Conservation (phyloP, 306 rosid species). For the Malus sieversii region DNA sequence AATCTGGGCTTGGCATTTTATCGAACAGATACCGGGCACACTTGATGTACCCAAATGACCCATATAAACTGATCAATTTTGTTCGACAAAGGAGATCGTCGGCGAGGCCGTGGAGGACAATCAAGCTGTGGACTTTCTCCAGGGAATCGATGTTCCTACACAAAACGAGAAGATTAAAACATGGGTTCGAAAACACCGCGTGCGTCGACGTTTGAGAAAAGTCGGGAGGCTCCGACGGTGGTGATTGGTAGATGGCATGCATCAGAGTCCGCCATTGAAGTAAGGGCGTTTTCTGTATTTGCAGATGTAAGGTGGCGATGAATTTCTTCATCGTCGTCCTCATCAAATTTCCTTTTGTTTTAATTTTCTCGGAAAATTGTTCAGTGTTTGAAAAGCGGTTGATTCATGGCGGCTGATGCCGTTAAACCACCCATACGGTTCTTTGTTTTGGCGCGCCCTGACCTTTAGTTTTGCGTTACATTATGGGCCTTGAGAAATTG, state of each 20-base stretch:
- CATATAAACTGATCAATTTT: constrained; percentile 50
- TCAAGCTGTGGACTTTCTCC: constrained; percentile 46
- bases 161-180: constrained; percentile 32
- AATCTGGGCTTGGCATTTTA: constrained; percentile 38
- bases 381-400: background rate
- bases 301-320: background rate
- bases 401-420: background rate
- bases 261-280: constrained; percentile 19
- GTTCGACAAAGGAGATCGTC: constrained; percentile 27
- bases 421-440: background rate
- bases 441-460: background rate
- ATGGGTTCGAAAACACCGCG: constrained; percentile 23
- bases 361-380: background rate
- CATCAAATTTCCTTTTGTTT: background rate
- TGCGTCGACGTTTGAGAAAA: constrained; percentile 9
- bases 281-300: background rate
- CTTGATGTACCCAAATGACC: constrained; percentile 37
- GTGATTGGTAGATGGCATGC: background rate
- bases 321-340: constrained; percentile 7
- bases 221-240: constrained; percentile 10
- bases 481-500: background rate
- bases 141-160: constrained; percentile 43
- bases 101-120: constrained; percentile 37
- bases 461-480: background rate
- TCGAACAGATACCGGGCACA: constrained; percentile 65